Conservation (phyloP, 2,329 filamentous ascomycete genomes). For the Ilyonectria mors-panacis region DNA sequence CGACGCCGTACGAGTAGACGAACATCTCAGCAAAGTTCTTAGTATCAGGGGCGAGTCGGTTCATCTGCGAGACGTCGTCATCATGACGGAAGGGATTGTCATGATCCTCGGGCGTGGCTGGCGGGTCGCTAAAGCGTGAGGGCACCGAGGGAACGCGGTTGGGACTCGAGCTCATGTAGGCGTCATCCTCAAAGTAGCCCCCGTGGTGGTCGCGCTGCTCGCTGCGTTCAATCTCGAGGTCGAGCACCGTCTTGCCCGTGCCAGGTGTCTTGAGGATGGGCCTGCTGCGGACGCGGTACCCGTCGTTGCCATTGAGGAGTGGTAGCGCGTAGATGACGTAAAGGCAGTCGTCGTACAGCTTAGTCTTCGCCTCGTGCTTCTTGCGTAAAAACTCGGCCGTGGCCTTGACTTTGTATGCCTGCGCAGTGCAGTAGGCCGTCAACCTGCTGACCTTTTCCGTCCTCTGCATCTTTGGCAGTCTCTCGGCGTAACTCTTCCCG, state of each 20-base stretch:
- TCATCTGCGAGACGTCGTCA: conserved; percentile 65
- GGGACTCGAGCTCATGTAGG: conserved; percentile 60
- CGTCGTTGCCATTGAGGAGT: conserved; percentile 86
- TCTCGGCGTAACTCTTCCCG: conserved; percentile 94
- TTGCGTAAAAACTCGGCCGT: conserved; percentile 92
- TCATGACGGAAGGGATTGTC: conserved; percentile 50
- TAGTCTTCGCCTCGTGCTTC: conserved; percentile 91
- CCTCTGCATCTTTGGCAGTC: conserved; percentile 88
- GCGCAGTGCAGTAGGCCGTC: conserved; percentile 96
- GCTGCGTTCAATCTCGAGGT: conserved; percentile 96
- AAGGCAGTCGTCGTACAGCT: conserved; percentile 97
- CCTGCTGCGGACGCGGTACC: conserved; percentile 89
- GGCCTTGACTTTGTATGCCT: conserved; percentile 90
- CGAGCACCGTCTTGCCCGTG: conserved; percentile 88
- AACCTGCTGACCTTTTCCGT: conserved; percentile 90
- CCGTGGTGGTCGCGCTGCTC: conserved; percentile 92
- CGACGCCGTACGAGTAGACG: conserved; percentile 96
- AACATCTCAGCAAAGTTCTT: conserved; percentile 95
- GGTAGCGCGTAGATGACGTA: conserved; percentile 97
- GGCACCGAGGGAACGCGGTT: conserved; percentile 48
- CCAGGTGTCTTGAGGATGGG: conserved; percentile 94
- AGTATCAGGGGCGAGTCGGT: conserved; percentile 77
- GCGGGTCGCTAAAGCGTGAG: conserved; percentile 52
- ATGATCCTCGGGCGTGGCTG: conserved; percentile 48
- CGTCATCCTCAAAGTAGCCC: conserved; percentile 87